These are phyloP conservation scores for Plasmodium blacklocki DNA, from an alignment of 169 alveolate genomes.

Conservation along the genomic window DNA sequence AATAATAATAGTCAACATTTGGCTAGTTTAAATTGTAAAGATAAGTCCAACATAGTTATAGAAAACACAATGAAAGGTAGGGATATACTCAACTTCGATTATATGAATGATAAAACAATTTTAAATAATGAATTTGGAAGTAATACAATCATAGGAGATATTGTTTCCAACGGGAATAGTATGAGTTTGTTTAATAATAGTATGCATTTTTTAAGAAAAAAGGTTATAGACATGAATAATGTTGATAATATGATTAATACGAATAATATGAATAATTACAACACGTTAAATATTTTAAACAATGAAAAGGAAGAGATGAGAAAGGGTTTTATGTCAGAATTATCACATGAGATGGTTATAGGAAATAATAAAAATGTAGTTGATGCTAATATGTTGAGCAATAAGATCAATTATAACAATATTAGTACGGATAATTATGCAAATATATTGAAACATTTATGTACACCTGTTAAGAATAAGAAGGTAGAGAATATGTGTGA, in stretches of 20 bases:
- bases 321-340: background rate
- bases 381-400: background rate
- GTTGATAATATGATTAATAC: background rate
- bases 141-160: too few relatives aligned
- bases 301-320: background rate
- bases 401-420: background rate
- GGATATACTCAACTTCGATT: background rate
- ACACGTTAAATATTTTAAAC: background rate
- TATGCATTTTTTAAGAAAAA: constrained; percentile 1
- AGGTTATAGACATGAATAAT: background rate
- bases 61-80: background rate
- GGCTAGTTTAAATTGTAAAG: background rate
- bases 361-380: background rate
- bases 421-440: constrained; percentile 68
- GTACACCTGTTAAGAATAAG: constrained; percentile 56
- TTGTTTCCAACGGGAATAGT: too few relatives aligned
- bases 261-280: constrained; percentile 5
- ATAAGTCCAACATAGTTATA: background rate
- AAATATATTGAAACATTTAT: constrained; percentile 43
- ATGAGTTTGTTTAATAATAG: constrained; percentile 4
- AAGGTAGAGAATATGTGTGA: constrained; percentile 4
- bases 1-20: background rate
- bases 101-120: too few relatives aligned
- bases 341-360: constrained; percentile 1
- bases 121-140: too few relatives aligned